Conservation (phyloP, 179 eudicot genomes). For the Carnegiea gigantea region DNA sequence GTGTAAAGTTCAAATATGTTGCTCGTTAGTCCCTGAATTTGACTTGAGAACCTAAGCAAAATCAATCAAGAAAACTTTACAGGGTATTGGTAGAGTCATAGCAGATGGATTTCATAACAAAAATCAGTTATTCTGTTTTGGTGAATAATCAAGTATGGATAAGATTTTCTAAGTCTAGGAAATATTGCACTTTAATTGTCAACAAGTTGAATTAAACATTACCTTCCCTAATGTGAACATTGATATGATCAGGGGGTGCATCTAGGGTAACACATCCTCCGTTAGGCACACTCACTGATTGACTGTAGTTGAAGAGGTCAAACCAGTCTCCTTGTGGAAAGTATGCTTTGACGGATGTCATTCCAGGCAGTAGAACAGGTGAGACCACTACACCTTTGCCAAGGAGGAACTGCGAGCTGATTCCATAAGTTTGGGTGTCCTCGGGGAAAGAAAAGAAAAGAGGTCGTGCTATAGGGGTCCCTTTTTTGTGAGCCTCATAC, state of each 20-base stretch:
- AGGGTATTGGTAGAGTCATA: neutral
- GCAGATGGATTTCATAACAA: no score
- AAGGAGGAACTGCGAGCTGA: constrained; percentile 68
- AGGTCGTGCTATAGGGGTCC: constrained; percentile 75
- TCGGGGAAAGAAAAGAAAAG: constrained; percentile 79
- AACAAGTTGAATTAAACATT: neutral
- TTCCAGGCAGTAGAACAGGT: constrained; percentile 56
- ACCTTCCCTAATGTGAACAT: constrained; percentile 73
- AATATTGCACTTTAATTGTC: neutral
- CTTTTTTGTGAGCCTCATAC: constrained; percentile 67
- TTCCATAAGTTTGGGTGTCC: constrained; percentile 50
- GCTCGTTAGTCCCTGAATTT: neutral
- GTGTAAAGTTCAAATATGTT: neutral
- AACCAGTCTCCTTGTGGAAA: constrained; percentile 71
- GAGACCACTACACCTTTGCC: constrained; percentile 80
- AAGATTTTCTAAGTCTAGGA: neutral
- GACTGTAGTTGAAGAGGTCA: constrained; percentile 29
- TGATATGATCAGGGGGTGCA: constrained; percentile 67
- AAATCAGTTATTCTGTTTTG: neutral
- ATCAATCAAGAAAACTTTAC: neutral
- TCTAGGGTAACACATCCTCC: constrained; percentile 44
- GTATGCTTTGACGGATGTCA: constrained; percentile 55
- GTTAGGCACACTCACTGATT: constrained; percentile 34
- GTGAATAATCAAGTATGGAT: neutral
- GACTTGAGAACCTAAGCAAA: neutral